Base-by-base conservation (phyloP, 2,329 filamentous ascomycete species). In the Ophiostoma piceae region DNA sequence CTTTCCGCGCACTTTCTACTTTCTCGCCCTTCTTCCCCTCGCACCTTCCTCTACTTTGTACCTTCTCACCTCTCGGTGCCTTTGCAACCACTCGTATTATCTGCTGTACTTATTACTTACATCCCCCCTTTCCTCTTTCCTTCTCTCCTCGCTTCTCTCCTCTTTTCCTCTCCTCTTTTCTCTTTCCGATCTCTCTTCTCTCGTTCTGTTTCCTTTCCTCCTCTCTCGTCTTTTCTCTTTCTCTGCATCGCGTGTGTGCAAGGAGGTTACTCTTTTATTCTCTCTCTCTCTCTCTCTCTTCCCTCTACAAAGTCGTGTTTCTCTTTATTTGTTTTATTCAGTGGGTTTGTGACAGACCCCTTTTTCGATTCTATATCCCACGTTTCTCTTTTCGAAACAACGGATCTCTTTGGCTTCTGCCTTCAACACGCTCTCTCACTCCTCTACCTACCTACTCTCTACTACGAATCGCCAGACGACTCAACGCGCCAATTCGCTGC, bases 181-280 rank as follows among this genome's bases (percentile, higher is more conserved):
- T 74, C 76, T 77, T 74, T 75, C 75, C 76, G 77, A 76, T 75
- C 77, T 77, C 78, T 76, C 75, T 73, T 77, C 77, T 75, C 74
- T 77, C 77, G 78, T 78, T 79, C 76, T 79, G 78, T 78, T 77
- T 76, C 74, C 74, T 76, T 76, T 77, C 75, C 77, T 76, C 76
- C 76, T 41, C 51, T 47, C 62, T 65, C 41, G 39, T 41, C 35
- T 66, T 71, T 60, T 41, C 32, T 76, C 76, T 75, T 75, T 76
- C 76, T 76, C 75, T 75, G 75, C 76, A 79, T 78, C 41, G 65
- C 22, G 66, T 67, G 66, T 54, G 66, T 67, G 26, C 66, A 67
- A 51, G 43, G 66, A 51, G 65, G 32, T 65, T 35, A 19, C 37
- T 62, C 51, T 65, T 69, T 57, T 39, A 32, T 67, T 57, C 69